Evolutionary conservation across 2,329 filamentous ascomycete genomes (phyloP).

Genomic region (Hymenoscyphus salicellus): DNA sequence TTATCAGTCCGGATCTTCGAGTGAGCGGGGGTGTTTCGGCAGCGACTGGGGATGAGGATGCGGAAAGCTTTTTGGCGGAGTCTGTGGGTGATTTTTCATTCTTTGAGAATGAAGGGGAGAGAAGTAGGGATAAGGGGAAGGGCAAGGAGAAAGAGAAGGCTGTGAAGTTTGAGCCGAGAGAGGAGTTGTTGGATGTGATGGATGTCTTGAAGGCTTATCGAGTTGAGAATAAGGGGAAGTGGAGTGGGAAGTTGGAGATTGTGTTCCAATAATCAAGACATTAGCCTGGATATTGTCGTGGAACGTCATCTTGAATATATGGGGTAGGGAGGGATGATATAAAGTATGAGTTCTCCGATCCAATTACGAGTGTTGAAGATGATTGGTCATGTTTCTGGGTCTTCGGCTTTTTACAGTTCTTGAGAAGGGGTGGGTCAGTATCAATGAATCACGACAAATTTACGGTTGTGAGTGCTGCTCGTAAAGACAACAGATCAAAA

Average conservation of each 20-base stretch:
- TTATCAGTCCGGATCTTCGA: conserved; percentile 34
- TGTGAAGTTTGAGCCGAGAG: not conserved
- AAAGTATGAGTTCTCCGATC: no score
- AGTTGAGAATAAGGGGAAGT: conserved; percentile 11
- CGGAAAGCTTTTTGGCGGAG: conserved; percentile 24
- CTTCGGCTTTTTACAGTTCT: no score
- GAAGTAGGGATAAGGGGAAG: not conserved
- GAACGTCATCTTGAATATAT: no score
- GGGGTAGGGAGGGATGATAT: no score
- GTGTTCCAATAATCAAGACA: not conserved
- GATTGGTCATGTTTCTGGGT: no score
- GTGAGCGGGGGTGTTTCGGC: conserved; percentile 9
- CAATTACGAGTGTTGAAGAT: no score
- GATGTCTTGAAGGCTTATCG: conserved; percentile 23
- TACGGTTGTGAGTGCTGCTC: no score
- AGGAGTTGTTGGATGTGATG: conserved; percentile 17
- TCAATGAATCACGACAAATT: no score
- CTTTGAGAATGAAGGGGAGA: conserved; percentile 17
- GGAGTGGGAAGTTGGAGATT: conserved; percentile 24
- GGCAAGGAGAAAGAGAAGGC: not conserved
- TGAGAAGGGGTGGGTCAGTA: no score
- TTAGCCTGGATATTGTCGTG: no score
- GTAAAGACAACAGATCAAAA: no score
- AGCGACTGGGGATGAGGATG: conserved; percentile 29
- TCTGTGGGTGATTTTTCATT: conserved; percentile 31